Evolutionary conservation across 2,329 filamentous ascomycete genomes (phyloP), one percentile per base, ranked within the genome.

Genomic region (Exophiala oligosperma): DNA sequence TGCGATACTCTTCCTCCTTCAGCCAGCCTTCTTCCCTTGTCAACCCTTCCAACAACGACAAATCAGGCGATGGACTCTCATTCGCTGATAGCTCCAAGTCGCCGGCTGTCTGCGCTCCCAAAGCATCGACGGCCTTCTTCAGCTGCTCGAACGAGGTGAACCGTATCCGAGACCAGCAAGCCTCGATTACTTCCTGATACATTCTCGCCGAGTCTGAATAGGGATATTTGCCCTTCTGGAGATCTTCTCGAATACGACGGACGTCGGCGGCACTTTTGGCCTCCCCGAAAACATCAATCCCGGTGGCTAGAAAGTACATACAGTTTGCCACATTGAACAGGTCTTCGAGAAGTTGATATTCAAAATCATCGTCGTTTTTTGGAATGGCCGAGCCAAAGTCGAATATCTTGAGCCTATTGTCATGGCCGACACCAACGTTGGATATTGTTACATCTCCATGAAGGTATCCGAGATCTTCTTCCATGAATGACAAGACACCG

Each of bases 331-430:
- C 12, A 47, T 56, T 40, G 35, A 46, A 56, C 11, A 12, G 54
- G 38, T 56, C 54, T 32, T 50, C 47, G 7, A 43, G 47, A 50
- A 56, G 1, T 46, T 56, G 54, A 26, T 52, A 9, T 41, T 52
- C 23, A 55, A 29, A 56, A 44, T 56, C 54, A 8, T 56, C 32
- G 49, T 56, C 54, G 23, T 21, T 46, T 29, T 14, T 9, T 17
- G 52, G 54, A 14, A 52, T 46, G 8, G 46, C 54, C n/a, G 54
- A 56, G 40, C 54, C 54, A 51, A 56, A 56, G 48, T 56, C 54
- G 24, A 56, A 56, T 14, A 52, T 6, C 29, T 56, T 56, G 26
- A 56, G 54, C 23, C 35, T 37, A 26, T 52, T 52, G 14, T 50
- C 32, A 44, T 44, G 14, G 28, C 28, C 54, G 49, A 56, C 43